A percentile compares a stretch with the other conserved stretches of the same genome.
These are phyloP conservation scores for Ustulina deusta DNA, from an alignment of 2,329 filamentous ascomycete genomes.

Conservation along the genomic window DNA sequence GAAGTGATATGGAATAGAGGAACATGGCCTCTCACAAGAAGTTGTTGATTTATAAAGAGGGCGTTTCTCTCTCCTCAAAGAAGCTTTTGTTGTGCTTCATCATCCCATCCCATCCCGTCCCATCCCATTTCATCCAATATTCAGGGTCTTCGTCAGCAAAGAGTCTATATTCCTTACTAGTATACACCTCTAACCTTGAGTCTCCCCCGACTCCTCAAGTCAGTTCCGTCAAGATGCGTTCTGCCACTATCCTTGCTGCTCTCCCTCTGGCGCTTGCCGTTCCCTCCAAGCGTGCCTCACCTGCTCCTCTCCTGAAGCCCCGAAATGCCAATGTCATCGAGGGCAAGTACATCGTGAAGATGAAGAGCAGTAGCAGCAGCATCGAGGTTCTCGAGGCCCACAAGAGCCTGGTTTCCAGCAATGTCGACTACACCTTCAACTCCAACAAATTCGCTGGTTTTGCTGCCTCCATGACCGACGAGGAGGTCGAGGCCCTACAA, in stretches of 20 bases:
- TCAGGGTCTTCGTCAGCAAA: constrained; percentile 32
- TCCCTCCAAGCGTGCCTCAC: constrained; percentile 47
- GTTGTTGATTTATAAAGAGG: constrained; percentile 36
- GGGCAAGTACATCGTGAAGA: constrained; percentile 60
- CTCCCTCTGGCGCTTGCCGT: constrained; percentile 50
- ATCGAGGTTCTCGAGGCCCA: constrained; percentile 50
- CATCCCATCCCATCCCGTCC: constrained; percentile 33
- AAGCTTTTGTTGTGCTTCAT: constrained; percentile 26
- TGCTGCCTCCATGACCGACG: constrained; percentile 57
- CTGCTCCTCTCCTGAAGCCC: constrained; percentile 49
- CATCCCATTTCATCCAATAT: constrained; percentile 12
- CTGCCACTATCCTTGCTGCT: constrained; percentile 44
- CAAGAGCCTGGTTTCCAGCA: constrained; percentile 43
- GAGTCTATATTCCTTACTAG: constrained; percentile 28
- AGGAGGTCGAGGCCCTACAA: constrained; percentile 57
- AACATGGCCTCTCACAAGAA: constrained; percentile 19
- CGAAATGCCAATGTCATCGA: constrained; percentile 48
- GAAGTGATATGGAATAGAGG: constrained; percentile 26
- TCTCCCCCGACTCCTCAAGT: neutral
- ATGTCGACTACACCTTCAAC: constrained; percentile 52
- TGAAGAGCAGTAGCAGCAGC: constrained; percentile 53
- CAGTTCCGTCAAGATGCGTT: constrained; percentile 46
- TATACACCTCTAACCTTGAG: constrained; percentile 21
- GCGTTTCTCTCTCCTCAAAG: constrained; percentile 1
- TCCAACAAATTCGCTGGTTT: constrained; percentile 56